Evolutionary conservation across 2,329 filamentous ascomycete species (phyloP), one percentile per base, ranked within the genome.

Genomic region (Colletotrichum echinochloae): DNA sequence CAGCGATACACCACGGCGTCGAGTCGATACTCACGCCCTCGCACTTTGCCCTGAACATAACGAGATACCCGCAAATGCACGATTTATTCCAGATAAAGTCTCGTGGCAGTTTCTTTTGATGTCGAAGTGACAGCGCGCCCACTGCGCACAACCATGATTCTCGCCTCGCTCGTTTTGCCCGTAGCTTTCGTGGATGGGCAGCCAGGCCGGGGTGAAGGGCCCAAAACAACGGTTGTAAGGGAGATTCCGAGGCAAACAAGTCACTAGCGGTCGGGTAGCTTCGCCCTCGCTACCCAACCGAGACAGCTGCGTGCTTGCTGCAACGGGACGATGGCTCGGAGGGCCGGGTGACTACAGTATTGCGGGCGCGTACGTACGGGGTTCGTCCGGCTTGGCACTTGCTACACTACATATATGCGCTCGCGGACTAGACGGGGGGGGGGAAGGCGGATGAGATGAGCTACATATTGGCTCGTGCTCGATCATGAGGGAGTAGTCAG

Each of bases 41-140:
- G 7, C 48, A 52, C 14, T 52, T 51, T 33, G 26, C 16, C 28
- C 20, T 16, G 37, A n/a, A 62, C 30, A 39, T 49, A 5, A 52
- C 5, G 26, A 62, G 60, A 62, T 62, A 62, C 60, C 60, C 60
- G 35, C 48, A 62, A 62, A 62, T 62, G 60, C 48, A 54, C 59
- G 39, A n/a, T 35, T 39, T n/a, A 41, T 44, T 41, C 18, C 23
- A 30, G 33, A 9, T 16, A 7, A 44, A 4, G 14, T 54, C 46
- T 30, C 35, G 9, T 4, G 44, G 49, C 46, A 30, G 26, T 20
- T 18, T 49, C 30, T 28, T 28, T 2, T 26, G 16, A 18, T 61
- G 6, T 49, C 5, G 44, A 46, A 23, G 28, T 49, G 44, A 49
- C 3, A 14, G 11, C n/a, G n/a, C 33, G 3, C n/a, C 6, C 14